Base-by-base conservation (phyloP, 1,284 basidiomycete species). In the Boletus mariae region DNA sequence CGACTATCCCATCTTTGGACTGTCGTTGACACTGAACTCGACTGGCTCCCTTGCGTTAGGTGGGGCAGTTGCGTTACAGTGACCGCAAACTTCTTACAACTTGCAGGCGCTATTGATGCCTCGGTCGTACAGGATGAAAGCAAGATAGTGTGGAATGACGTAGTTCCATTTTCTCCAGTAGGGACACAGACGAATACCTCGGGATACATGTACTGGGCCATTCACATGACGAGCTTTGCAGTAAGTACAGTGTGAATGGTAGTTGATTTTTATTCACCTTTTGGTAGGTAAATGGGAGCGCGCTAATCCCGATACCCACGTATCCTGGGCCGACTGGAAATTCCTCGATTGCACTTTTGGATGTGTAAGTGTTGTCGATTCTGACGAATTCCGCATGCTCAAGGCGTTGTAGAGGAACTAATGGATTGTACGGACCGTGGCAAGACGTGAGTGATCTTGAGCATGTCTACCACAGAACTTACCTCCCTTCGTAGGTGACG, bases 161-260 rank as follows among this genome's bases (percentile, higher is more conserved):
- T 91, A 2, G 79, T 83, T 15, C 79, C 88, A 10, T 91, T 91
- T 63, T 74, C 82, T 28, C 88, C 88, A 3, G 73, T 86, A 53
- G 75, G 72, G 4, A 66, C 70, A 2, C 78, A 80, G 55, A 77
- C 71, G 55, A 85, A 83, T 59, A 65, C 73, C 13, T 83, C 88
- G 0, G 85, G 83, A 59, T 94, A 94, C 63, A 75, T 94, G 31
- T 85, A 88, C 57, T 95, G 92, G 92, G 79, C 83, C 0, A 79
- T 93, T 47, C 80, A 81, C 5, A 69, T 95, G 38, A 68, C 76
- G 1, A 71, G 73, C 26, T 75, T 93, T 47, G 75, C 79, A 32
- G 84, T 92, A 59, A 61, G 45, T 55, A 31, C 37, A 3, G 15
- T 10, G 13, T 32, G 25, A 38, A 29, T 20, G 20, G 20, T 20